Base-by-base conservation (phyloP, 1,284 basidiomycete species). In the Rhizoctonia solani region DNA sequence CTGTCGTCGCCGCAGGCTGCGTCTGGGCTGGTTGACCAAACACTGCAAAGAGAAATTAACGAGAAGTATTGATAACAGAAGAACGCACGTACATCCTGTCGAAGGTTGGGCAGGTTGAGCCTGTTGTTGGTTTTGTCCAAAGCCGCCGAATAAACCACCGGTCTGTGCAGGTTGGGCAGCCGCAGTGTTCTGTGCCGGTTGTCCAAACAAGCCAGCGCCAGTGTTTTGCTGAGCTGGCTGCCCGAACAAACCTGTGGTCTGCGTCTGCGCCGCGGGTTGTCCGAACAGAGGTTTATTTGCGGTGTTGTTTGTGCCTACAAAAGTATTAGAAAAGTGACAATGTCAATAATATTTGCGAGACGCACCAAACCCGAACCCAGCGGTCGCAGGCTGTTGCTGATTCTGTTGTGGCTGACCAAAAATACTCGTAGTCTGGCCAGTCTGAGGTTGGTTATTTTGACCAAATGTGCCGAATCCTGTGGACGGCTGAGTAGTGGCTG, bases 141-240 rank as follows among this genome's bases (percentile, higher is more conserved):
- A 66, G 3, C 69, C 61, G 11, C 77, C 78, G 47, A 81, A 81
- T n/a, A 81, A 73, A 46, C 78, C 78, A 4, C 78, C 77, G 25
- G 75, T 71, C 8, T 77, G 71, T 1, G 74, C 71, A 29, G 74
- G 71, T 19, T 72, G 49, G 5, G 73, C 71, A 8, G 72, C 46
- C 72, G n/a, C n/a, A n/a, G 69, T 71, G 71, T 5, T 73, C 68
- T 69, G 74, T 54, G 58, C 65, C 11, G 74, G 70, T 37, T 66
- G 71, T 23, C 84, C 82, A 72, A 90, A 89, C 14, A 89, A 74
- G n/a, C n/a, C n/a, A n/a, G n/a, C n/a, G 53, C 81, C 74, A 3
- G 74, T 70, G 1, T 72, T 44, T 14, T 70, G 69, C 25, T 74
- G 72, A 41, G 74, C 73, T 42, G 73, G 72, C 25, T 71, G 69